Conservation (phyloP, 441 rosid species). For the Jatropha multifida region DNA sequence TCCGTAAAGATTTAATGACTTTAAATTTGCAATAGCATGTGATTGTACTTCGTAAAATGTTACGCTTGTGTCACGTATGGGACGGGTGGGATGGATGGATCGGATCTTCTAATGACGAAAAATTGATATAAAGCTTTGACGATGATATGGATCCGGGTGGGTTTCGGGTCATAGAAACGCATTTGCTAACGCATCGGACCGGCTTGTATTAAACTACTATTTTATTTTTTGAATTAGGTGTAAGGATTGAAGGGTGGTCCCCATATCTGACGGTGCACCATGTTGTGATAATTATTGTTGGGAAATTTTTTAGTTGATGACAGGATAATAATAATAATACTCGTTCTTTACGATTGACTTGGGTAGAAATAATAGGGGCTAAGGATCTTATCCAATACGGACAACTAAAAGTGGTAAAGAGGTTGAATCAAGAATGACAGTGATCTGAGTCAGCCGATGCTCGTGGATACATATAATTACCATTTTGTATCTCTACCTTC, state of each 20-base stretch:
- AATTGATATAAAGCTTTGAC: too few relatives aligned
- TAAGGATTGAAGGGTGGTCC: neutral
- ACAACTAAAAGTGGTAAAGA: neutral
- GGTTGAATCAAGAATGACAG: constrained; percentile 5
- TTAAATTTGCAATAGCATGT: too few relatives aligned
- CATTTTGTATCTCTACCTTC: too few relatives aligned
- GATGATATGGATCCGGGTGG: too few relatives aligned
- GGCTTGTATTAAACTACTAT: too few relatives aligned
- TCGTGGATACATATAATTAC: neutral
- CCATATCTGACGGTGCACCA: constrained; percentile 4
- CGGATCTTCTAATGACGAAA: too few relatives aligned
- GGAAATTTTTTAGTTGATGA: neutral
- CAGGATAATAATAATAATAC: neutral
- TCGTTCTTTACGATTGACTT: neutral
- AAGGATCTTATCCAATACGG: constrained; percentile 28
- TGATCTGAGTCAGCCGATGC: constrained; percentile 34
- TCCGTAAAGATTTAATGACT: too few relatives aligned
- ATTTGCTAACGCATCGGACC: too few relatives aligned
- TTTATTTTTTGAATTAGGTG: neutral
- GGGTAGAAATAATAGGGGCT: neutral
- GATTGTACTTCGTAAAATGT: too few relatives aligned
- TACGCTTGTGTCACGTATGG: too few relatives aligned
- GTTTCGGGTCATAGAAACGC: too few relatives aligned
- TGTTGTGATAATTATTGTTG: neutral
- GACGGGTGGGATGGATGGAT: too few relatives aligned